Base-by-base conservation (phyloP, 768 basidiomycete species). In the Boletus edulis region DNA sequence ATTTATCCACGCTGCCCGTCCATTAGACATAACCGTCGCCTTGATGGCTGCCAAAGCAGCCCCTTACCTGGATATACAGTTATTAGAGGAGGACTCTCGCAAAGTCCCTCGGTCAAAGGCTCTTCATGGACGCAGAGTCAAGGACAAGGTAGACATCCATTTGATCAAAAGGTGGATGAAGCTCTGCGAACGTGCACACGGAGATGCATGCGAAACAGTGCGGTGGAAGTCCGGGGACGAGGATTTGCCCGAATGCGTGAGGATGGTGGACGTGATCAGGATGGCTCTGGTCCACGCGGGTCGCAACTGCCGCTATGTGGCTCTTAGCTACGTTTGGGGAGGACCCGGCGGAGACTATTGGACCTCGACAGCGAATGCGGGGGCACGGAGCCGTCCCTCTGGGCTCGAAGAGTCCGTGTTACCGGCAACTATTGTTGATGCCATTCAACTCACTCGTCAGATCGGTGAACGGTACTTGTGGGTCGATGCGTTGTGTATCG, bases 401-500 rank as follows among this genome's bases (percentile, higher is more conserved):
- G 56, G 56, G n/a, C 11, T 49, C 13, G 17, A 49, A 18, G 40
- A 32, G 34, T 49, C 46, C 13, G n/a, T 10, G 3, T 41, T 56
- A 3, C 56, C 54, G 4, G 43, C 47, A 3, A 67, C 67, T 17
- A 61, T 67, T 6, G 10, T 52, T 2, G 66, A 67, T 20, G 48
- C 67, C 12, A 66, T 68, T 15, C 47, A 40, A 8, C 24, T 64
- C 22, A 51, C 55, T n/a, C 63, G 50, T 3, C 18, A 41, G 13
- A 37, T 68, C 11, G 60, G 65, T 8, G 56, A 61, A 55, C 66
- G 51, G 17, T 67, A 66, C 35, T 9, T 67, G 12, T 67, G 66
- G 66, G 29, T 69, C 5, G 66, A 68, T 37, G 55, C 58, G 3
- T 41, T 67, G 10, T 67, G 66, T 20, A 62, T 68, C 52, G 50